Conservation (phyloP, 495 filamentous ascomycete genomes). For the Xylaria grammica region DNA sequence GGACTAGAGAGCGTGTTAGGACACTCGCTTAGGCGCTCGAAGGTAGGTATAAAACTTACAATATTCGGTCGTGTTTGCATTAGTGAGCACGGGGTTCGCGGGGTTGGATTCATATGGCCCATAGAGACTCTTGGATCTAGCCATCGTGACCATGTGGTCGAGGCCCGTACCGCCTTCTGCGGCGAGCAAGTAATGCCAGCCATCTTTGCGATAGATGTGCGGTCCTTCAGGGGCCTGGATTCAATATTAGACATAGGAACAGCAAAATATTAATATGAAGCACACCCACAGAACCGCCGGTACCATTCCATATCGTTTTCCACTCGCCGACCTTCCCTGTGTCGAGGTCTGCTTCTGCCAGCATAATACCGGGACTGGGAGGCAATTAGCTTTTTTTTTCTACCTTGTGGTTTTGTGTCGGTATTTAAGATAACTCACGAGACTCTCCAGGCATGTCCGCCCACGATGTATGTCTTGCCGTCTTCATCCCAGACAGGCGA, state of each 20-base stretch:
- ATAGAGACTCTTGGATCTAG: conserved; percentile 48
- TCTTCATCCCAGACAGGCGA: conserved; percentile 58
- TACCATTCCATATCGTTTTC: conserved; percentile 50
- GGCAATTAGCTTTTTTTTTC: neutral
- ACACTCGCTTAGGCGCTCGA: too few relatives aligned
- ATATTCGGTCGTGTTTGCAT: conserved; percentile 53
- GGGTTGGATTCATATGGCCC: conserved; percentile 63
- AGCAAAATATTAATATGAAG: neutral
- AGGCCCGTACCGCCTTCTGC: conserved; percentile 67
- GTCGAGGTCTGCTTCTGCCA: conserved; percentile 45
- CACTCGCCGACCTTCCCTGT: conserved; percentile 44
- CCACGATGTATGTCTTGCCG: conserved; percentile 54
- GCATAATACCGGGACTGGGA: conserved; percentile 43
- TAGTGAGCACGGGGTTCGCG: conserved; percentile 61
- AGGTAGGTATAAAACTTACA: conserved; percentile 31
- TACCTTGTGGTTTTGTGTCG: neutral
- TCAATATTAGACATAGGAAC: conserved; percentile 9
- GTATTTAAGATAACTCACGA: conserved; percentile 29
- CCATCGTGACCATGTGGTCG: conserved; percentile 60
- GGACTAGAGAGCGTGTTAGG: neutral
- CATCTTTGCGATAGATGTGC: conserved; percentile 66
- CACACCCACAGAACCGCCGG: conserved; percentile 41
- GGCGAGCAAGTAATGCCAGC: conserved; percentile 68
- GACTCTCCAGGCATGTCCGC: conserved; percentile 49
- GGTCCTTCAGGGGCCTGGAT: conserved; percentile 64